Evolutionary conservation across 2,329 filamentous ascomycete genomes (phyloP), one percentile per base, ranked within the genome.

Genomic region (Exophiala mesophila): DNA sequence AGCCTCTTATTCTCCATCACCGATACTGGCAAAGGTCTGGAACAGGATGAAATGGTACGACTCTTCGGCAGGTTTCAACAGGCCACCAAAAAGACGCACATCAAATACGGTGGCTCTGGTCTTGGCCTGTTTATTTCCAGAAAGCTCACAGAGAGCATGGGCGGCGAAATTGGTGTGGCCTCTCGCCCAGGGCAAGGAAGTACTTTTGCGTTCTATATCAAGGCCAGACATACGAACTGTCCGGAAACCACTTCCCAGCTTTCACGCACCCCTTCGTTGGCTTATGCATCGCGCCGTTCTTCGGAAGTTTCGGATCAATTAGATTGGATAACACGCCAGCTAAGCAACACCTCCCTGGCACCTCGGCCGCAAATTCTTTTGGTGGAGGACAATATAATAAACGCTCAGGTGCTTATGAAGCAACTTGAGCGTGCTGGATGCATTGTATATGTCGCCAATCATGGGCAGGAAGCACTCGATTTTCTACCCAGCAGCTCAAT

Each of bases 31-130:
- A 80, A 83, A 40, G 84, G 84, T 0, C 69, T 92, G 9, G 83
- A 73, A 3, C 71, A 78, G 4, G 77, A 82, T 40, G 85, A 88
- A 57, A 85, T 82, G 65, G 80, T 81, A 31, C 71, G 78, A 32
- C 71, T 92, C 0, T 90, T 90, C 62, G 77, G 87, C 52, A 76
- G 84, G 15, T 92, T 90, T 60, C 80, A 82, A 5, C 86, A 90
- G 62, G 83, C 83, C 1, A 85, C 78, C 12, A 81, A 83, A 2
- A 77, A 78, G 38, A 88, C 84, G 1, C 84, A 88, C 52, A 79
- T 87, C 10, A 78, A 87, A 55, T 88, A 89, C 52, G 85, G 85
- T 13, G 85, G 86, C 0, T 85, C 81, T 0, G 85, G 86, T 0
- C 71, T 90, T 1, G 85, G 86, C 0, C 69, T 90, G 0, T 89